phyloP scores from a whole-genome alignment of 208 protist species.

The Giardia duodenalis region DNA sequence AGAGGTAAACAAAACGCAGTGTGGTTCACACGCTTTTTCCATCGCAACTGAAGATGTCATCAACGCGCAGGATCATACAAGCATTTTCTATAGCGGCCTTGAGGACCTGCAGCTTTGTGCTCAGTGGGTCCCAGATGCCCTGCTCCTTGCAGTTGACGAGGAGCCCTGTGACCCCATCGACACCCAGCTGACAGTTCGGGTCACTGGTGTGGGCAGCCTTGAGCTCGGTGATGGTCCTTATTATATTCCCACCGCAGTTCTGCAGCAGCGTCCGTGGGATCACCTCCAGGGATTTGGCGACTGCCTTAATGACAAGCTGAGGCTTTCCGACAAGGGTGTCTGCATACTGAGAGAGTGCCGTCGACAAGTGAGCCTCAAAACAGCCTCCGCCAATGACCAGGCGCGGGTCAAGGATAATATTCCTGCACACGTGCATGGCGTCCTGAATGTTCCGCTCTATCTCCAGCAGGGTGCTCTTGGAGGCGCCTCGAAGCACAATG shows the following conservation, averaged over 20 bases:
- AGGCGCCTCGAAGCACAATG: slow-evolving; percentile 91
- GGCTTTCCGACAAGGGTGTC: slow-evolving; percentile 78
- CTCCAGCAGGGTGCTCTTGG: slow-evolving; percentile 98
- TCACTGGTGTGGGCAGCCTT: slow-evolving; percentile 40
- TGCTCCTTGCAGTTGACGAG: slow-evolving; percentile 76
- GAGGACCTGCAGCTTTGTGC: slow-evolving; percentile 88
- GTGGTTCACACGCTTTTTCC: background rate
- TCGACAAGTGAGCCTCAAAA: slow-evolving; percentile 72
- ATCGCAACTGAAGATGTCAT: slow-evolving; percentile 88
- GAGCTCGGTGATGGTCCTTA: slow-evolving; percentile 88
- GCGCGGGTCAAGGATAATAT: slow-evolving; percentile 79
- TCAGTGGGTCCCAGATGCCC: slow-evolving; percentile 87
- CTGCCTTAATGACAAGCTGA: slow-evolving; percentile 82
- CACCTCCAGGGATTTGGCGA: slow-evolving; percentile 76
- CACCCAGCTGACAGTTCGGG: background rate
- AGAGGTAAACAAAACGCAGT: background rate
- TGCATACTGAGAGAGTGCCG: slow-evolving; percentile 64
- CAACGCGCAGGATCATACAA: slow-evolving; percentile 90
- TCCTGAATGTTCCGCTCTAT: slow-evolving; percentile 70
- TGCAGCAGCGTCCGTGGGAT: slow-evolving; percentile 88
- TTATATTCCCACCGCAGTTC: slow-evolving; percentile 95
- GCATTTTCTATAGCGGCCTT: slow-evolving; percentile 91
- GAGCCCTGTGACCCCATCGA: slow-evolving; percentile 36
- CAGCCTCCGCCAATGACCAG: slow-evolving; percentile 93
- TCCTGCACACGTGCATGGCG: slow-evolving; percentile 90